Conservation (phyloP, 192 early-diverging fungal species). For the Obelidium mucronatum region DNA sequence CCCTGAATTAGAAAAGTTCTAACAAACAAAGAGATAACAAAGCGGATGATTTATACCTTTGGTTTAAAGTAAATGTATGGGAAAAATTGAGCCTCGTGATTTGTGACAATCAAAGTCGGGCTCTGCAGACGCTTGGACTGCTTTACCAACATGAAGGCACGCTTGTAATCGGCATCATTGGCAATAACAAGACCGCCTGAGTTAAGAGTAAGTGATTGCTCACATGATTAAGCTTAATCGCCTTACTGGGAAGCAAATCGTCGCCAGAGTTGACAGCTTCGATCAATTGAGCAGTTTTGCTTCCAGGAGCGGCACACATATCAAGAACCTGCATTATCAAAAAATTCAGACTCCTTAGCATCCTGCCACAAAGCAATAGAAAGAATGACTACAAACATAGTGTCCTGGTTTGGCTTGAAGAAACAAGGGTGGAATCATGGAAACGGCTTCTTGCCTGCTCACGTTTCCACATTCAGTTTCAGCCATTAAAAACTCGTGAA, state of each 20-base stretch:
- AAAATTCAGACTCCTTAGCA: background rate
- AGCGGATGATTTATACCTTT: slow-evolving; percentile 29
- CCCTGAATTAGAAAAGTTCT: slow-evolving; percentile 12
- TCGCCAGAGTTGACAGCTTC: slow-evolving; percentile 57
- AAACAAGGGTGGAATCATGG: slow-evolving; percentile 97
- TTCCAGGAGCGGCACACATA: slow-evolving; percentile 99
- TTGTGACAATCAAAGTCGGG: slow-evolving; percentile 92
- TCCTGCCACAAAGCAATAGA: too few relatives aligned
- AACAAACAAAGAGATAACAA: background rate
- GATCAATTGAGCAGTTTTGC: slow-evolving; percentile 90
- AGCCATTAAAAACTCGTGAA: slow-evolving; percentile 94
- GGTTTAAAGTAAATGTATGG: slow-evolving; percentile 69
- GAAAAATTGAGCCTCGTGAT: slow-evolving; percentile 93
- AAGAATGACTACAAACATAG: slow-evolving; percentile 65
- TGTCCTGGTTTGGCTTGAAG: slow-evolving; percentile 91
- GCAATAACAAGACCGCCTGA: slow-evolving; percentile 89
- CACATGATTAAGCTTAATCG: background rate
- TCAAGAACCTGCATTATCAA: slow-evolving; percentile 53
- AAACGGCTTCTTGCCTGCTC: slow-evolving; percentile 94
- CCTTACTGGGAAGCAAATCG: slow-evolving; percentile 25
- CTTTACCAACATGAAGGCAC: slow-evolving; percentile 93
- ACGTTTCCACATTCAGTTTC: slow-evolving; percentile 99
- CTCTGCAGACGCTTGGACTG: slow-evolving; percentile 94
- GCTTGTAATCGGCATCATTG: slow-evolving; percentile 93
- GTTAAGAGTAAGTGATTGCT: background rate